These are phyloP conservation scores for Aspergillus tamarii DNA, from an alignment of 2,329 filamentous ascomycete species.

Conservation along the genomic window DNA sequence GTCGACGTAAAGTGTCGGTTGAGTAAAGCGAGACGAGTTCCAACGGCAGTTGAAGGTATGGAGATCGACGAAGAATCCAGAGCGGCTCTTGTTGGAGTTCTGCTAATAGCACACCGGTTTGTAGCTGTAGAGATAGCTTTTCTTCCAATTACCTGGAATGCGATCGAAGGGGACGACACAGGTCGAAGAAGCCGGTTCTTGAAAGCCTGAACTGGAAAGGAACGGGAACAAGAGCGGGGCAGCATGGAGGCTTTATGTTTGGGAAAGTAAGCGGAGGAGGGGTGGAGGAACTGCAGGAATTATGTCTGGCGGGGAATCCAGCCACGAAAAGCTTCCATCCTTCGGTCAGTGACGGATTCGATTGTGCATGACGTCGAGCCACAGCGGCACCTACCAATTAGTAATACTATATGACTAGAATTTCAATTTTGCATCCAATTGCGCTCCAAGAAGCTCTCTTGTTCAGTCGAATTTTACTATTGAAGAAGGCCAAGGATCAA, in stretches of 20 bases:
- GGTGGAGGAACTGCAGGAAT: not conserved
- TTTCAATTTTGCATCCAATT: not conserved
- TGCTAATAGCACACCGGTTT: slow-evolving; percentile 2
- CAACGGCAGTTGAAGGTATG: slow-evolving; percentile 18
- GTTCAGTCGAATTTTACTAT: not conserved
- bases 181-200: slow-evolving; percentile 19
- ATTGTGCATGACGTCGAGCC: not conserved
- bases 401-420: not conserved
- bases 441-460: not conserved
- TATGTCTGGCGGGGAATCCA: not conserved
- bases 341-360: not conserved
- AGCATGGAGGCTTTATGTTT: slow-evolving; percentile 23
- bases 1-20: slow-evolving; percentile 46
- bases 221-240: slow-evolving; percentile 22
- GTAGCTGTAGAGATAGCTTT: slow-evolving; percentile 19
- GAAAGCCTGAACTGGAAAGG: slow-evolving; percentile 22
- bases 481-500: not conserved
- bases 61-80: slow-evolving; percentile 29
- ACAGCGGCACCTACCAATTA: not conserved
- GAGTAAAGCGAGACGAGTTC: slow-evolving; percentile 43
- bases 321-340: not conserved
- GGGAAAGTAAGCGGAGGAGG: slow-evolving; percentile 1
- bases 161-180: slow-evolving; percentile 7
- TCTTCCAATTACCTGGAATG: slow-evolving; percentile 12
- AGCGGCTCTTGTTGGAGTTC: slow-evolving; percentile 10